Evolutionary conservation across 352 stramenopile species (phyloP).

Genomic region (Globisporangium okanoganense): DNA sequence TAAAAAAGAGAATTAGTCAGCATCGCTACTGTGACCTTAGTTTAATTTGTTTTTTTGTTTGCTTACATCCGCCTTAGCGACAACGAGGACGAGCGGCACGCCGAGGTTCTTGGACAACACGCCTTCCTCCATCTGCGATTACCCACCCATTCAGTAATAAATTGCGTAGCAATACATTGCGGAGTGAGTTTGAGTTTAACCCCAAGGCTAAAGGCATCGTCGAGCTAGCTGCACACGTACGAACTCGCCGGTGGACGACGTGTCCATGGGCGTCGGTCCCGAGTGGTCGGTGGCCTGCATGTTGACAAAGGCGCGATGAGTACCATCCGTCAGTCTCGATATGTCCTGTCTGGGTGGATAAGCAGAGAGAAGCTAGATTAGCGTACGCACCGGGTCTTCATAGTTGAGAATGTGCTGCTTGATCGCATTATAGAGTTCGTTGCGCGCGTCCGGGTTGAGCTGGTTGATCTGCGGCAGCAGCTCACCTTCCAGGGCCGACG

Average conservation of each 20-base stretch:
- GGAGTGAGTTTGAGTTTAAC: too few relatives aligned
- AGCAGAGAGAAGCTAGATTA: constrained; percentile 3
- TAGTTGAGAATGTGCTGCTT: constrained; percentile 78
- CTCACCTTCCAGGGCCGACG: constrained; percentile 65
- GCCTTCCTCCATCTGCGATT: constrained; percentile 67
- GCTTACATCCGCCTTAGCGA: constrained; percentile 73
- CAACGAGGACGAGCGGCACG: constrained; percentile 66
- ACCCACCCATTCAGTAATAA: too few relatives aligned
- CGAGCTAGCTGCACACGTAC: constrained; percentile 28
- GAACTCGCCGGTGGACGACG: constrained; percentile 54
- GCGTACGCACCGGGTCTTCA: constrained; percentile 59
- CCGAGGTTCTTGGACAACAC: constrained; percentile 77
- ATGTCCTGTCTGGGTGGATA: too few relatives aligned
- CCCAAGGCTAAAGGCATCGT: too few relatives aligned
- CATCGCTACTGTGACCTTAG: background rate
- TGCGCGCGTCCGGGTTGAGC: constrained; percentile 40
- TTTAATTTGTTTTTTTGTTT: constrained; percentile 13
- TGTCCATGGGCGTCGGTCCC: constrained; percentile 44
- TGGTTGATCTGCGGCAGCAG: constrained; percentile 73
- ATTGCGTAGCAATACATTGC: too few relatives aligned
- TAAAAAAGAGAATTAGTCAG: background rate
- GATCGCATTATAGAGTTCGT: constrained; percentile 52
- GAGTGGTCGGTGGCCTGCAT: constrained; percentile 64
- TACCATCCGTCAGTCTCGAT: too few relatives aligned
- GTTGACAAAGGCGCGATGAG: background rate